Conservation (phyloP, 768 basidiomycete genomes). For the Leccinum uliginosum region DNA sequence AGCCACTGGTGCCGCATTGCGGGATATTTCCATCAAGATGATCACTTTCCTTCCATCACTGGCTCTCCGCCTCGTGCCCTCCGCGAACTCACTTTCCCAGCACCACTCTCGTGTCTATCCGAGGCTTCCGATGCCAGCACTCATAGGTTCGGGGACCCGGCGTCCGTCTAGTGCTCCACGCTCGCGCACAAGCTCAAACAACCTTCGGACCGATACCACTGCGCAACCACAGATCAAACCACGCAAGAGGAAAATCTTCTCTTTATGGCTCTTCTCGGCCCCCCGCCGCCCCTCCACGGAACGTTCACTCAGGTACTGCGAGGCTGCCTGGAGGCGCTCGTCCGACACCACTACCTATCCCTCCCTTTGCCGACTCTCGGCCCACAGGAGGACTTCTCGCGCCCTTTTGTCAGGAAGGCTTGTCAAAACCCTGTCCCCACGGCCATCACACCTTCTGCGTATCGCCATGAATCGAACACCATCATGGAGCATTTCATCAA, state of each 20-base stretch:
- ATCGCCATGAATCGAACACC: too few relatives aligned
- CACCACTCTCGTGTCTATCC: slow-evolving; percentile 55
- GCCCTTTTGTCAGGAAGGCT: slow-evolving; percentile 29
- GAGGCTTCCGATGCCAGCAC: slow-evolving; percentile 12
- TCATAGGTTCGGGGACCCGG: slow-evolving; percentile 1
- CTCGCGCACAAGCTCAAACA: slow-evolving; percentile 5
- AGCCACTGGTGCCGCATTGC: neutral
- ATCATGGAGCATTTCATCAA: too few relatives aligned
- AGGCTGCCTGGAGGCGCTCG: slow-evolving; percentile 47
- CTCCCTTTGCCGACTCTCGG: slow-evolving; percentile 19
- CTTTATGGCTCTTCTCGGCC: too few relatives aligned
- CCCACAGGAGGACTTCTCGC: slow-evolving; percentile 37
- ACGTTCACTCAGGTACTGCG: slow-evolving; percentile 41
- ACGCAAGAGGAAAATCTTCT: slow-evolving; percentile 28
- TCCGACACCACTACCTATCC: neutral
- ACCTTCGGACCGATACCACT: slow-evolving; percentile 23
- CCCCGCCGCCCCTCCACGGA: slow-evolving; percentile 43
- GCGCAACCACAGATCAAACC: slow-evolving; percentile 13
- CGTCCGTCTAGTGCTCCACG: slow-evolving; percentile 5
- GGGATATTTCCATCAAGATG: neutral
- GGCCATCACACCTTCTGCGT: too few relatives aligned
- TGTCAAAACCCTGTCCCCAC: too few relatives aligned
- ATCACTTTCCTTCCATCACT: slow-evolving; percentile 4
- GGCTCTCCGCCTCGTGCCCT: slow-evolving; percentile 29
- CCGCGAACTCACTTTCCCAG: slow-evolving; percentile 68